Percentiles rank a stretch among this genome's conserved stretches.
Evolutionary conservation across 768 basidiomycete species (phyloP).

Genomic region (Suillus americanus): DNA sequence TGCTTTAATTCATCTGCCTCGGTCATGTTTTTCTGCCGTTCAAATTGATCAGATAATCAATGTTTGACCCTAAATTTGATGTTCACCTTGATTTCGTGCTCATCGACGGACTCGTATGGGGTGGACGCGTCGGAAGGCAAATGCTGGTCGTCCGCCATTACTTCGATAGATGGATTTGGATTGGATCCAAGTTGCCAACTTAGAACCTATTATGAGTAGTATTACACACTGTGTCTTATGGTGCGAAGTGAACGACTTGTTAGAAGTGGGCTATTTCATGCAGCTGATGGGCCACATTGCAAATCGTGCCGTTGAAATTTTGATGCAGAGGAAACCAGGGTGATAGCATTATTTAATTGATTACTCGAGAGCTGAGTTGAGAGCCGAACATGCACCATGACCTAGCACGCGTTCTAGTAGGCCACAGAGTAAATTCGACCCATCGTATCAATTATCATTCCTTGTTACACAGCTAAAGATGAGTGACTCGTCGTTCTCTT

Average conservation of each 20-base stretch:
- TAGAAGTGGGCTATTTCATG: background rate
- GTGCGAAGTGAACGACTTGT: background rate
- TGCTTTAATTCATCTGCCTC: slow-evolving; percentile 65
- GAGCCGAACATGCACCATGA: too few species aligned
- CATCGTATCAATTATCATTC: too few species aligned
- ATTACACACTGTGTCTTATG: background rate
- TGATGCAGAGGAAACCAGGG: background rate
- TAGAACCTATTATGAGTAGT: background rate
- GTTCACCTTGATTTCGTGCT: background rate
- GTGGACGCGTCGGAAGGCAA: background rate
- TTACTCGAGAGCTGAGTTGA: too few species aligned
- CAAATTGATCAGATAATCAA: slow-evolving; percentile 6
- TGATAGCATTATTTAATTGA: too few species aligned
- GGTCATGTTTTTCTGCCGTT: slow-evolving; percentile 41
- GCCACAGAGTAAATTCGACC: too few species aligned
- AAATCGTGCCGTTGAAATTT: background rate
- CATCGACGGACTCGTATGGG: background rate
- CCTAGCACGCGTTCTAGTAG: too few species aligned
- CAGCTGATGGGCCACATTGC: background rate
- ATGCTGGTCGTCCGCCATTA: slow-evolving; percentile 4
- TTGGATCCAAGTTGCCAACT: background rate
- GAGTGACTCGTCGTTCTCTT: too few species aligned
- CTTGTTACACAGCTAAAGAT: too few species aligned
- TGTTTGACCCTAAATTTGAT: background rate
- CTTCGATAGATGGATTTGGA: background rate